These are phyloP conservation scores for Intubia oerlemansii DNA, from an alignment of 2,329 filamentous ascomycete genomes.

Conservation along the genomic window DNA sequence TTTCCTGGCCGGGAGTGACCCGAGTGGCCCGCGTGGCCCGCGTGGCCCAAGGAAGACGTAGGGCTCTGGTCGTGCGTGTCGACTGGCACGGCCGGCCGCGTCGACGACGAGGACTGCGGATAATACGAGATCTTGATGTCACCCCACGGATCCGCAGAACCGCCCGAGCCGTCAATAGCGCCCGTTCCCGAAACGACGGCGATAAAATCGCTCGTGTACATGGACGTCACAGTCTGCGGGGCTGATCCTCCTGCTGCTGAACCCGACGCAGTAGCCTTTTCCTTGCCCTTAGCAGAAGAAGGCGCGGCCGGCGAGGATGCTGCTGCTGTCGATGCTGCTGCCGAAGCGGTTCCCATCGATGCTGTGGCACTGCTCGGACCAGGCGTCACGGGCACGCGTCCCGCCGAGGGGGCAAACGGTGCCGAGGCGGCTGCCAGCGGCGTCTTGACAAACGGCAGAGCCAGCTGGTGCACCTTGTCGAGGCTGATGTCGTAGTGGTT, in stretches of 20 bases:
- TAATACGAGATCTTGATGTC: constrained; percentile 70
- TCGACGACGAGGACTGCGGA: constrained; percentile 18
- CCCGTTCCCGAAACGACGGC: constrained; percentile 45
- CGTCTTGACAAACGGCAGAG: constrained; percentile 62
- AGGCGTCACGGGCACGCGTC: too few relatives aligned
- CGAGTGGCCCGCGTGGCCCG: constrained; percentile 9
- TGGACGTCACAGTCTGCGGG: constrained; percentile 28
- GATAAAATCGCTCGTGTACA: constrained; percentile 70
- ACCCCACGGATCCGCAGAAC: too few relatives aligned
- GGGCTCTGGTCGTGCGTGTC: constrained; percentile 1
- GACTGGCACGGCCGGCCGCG: too few relatives aligned
- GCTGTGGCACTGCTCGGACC: too few relatives aligned
- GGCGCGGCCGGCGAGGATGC: constrained; percentile 18
- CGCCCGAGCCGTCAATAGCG: too few relatives aligned
- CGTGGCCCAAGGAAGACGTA: background rate
- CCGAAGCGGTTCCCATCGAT: background rate
- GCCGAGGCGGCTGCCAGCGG: constrained; percentile 28
- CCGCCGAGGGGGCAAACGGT: constrained; percentile 1
- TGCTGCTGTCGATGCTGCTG: constrained; percentile 9
- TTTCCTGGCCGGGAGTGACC: too few relatives aligned
- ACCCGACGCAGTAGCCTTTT: constrained; percentile 28
- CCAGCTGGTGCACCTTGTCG: constrained; percentile 68
- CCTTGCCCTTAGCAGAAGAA: constrained; percentile 44
- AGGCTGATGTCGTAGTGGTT: constrained; percentile 69
- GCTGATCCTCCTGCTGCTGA: too few relatives aligned